Conservation (phyloP, 169 alveolate species). For the Cryptosporidium bovis region DNA sequence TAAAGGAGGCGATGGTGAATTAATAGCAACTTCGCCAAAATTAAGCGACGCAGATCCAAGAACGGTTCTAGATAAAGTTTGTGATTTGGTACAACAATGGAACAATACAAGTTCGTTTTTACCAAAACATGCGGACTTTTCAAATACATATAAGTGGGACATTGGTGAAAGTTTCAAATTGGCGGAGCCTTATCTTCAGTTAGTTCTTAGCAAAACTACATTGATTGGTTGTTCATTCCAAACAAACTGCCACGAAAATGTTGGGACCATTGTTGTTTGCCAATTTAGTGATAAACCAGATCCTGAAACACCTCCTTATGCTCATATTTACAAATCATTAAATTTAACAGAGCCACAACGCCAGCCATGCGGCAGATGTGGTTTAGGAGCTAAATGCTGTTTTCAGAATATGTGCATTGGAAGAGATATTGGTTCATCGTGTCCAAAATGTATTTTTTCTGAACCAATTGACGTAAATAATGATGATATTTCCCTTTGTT, state of each 20-base stretch:
- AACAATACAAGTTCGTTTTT: constrained; percentile 58
- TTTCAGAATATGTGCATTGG: constrained; percentile 64
- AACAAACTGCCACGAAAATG: constrained; percentile 51
- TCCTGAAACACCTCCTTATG: constrained; percentile 67
- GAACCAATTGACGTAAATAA: constrained; percentile 54
- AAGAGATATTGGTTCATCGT: constrained; percentile 62
- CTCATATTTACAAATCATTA: constrained; percentile 39
- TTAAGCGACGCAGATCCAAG: constrained; percentile 40
- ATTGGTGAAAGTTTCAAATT: constrained; percentile 47
- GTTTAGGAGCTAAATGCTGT: constrained; percentile 70
- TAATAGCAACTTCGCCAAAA: constrained; percentile 58
- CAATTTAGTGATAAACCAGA: constrained; percentile 70
- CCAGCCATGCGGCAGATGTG: constrained; percentile 74
- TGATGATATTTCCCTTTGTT: constrained; percentile 46
- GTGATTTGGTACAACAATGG: constrained; percentile 69
- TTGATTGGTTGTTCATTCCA: constrained; percentile 68
- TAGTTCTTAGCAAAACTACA: constrained; percentile 42
- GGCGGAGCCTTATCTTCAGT: constrained; percentile 70
- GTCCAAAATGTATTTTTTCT: constrained; percentile 59
- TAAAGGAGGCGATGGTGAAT: constrained; percentile 62
- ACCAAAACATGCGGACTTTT: constrained; percentile 57
- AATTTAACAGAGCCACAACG: constrained; percentile 72
- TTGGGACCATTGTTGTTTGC: constrained; percentile 68
- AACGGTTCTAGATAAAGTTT: constrained; percentile 41
- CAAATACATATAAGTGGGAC: constrained; percentile 42